Evolutionary conservation across 805 yeast species (phyloP), one percentile per base, ranked within the genome.

Genomic region (Saccharomycopsis fibuligera): DNA sequence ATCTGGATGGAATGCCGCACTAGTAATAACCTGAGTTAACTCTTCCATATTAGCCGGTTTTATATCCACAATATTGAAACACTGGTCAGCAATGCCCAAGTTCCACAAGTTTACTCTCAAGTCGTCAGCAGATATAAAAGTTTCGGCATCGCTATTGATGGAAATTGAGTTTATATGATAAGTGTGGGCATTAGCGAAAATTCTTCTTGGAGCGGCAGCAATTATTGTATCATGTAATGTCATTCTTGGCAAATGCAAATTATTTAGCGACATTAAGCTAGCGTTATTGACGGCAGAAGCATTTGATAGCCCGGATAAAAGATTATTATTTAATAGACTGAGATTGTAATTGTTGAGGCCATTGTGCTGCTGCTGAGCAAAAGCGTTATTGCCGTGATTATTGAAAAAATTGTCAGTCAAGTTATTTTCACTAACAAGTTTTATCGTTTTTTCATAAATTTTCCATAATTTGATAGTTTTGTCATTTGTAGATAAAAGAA

Each of bases 41-140:
- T 93, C 99, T 70, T 93, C 99, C 99, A 93, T 95, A 67, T 89
- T 89, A 5, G 89, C 86, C 8, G 99, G 99, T 65, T 95, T 89
- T 61, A 93, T 93, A 68, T 93, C 99, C 50, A 93, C 98, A 56
- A 93, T 93, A 66, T 93, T 95, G 68, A 93, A 93, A 59, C 90
- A 79, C 69, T 91, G 96, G 67, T 91, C 96, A 19, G 96, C 88
- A 58, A 89, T 86, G 47, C 87, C 89, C 57, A 90, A 73, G 66
- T 91, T 90, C 99, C 99, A 93, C 56, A 93, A 70, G 66, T 93
- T 93, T 62, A 93, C 84, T 62, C 99, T 79, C 63, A 93, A 76
- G 68, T 93, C 99, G 68, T 93, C 99, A 43, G 95, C 82, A 49
- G 88, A 78, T 56, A 93, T 76, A 65, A 84, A 93, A 12, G 99